Base-by-base conservation (phyloP, 202 grass and related monocot species). In the Brachypodium distachyon region DNA sequence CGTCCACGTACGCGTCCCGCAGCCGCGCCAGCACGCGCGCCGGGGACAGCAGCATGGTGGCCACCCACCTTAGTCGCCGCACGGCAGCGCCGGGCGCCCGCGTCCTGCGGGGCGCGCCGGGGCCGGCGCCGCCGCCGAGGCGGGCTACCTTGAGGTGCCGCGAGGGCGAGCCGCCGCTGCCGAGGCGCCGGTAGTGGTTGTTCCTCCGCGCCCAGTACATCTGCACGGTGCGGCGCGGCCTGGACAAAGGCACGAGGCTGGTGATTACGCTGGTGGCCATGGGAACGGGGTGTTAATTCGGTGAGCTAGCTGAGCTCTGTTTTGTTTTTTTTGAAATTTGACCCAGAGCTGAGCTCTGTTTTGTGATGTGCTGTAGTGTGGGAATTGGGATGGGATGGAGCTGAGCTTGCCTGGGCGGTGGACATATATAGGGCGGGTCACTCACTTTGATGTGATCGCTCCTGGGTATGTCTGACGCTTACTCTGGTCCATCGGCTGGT, bases 1-100 rank as follows among this genome's bases (percentile, higher is more conserved):
- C 61, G 50, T 88, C 85, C 25, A 96, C 25, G 67, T 96, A 96
- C 12, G 87, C 57, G 74, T 93, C 85, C 21, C 79, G 71, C 36
- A 90, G 71, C 62, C 70, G 11, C 13, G 39, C 32, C 2, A 93
- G 62, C 44, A 90, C 36, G 13, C 82, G 83, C 33, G 57, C 10
- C 5, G 86, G 81, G 52, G 82, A 65, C 55, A 72, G 32, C 56
- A 81, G 53, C 53, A 43, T 61, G 9, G 34, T 72, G 28, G 57
- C 53, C 39, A 67, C 4, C 77, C 73, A 67, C 23, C 76, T 11
- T 16, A 47, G 41, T 2, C 55, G 13, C 4, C 49, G 12, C 0
- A 22, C n/a, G 9, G 8, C 40, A 39, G 10, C 52, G 27, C 28
- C 66, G 2, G 47, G 2, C 28, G 28, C 4, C 33, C 1, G 48